Evolutionary conservation across 805 yeast species (phyloP), one percentile per base, ranked within the genome.

Genomic region (Starmerella kuoi): DNA sequence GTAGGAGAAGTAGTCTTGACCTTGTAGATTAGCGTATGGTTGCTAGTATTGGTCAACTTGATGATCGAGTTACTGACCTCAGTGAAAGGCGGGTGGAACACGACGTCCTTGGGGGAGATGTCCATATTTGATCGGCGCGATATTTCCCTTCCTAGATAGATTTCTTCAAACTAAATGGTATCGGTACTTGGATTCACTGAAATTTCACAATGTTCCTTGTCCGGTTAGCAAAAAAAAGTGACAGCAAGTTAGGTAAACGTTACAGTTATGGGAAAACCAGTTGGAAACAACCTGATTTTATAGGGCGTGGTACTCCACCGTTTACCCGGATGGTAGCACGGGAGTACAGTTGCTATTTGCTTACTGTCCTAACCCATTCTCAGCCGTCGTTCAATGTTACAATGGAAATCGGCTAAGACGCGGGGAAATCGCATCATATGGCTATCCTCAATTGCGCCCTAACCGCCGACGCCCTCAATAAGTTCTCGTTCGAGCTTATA

Each of bases 1-100:
- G 84, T 87, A 47, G 98, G 98, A 8, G 97, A 96, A 5, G 98
- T 91, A 35, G 98, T 88, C 67, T 88, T 91, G 58, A 91, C 96
- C 67, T 91, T 91, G 71, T 85, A 91, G 24, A 95, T 95, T 35
- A 77, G 69, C 25, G 76, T 65, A 41, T 68, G 68, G 14, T 73
- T 61, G 31, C 79, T 66, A 54, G 76, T 78, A 61, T 81, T 80
- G 19, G 33, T 38, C 22, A 50, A 38, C 23, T 32, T 39, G 36
- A 50, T 25, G 21, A 31, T 30, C 17, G 45, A 35, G 26, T 31
- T 24, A 18, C 31, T 35, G 23, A 41, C 40, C 34, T 49, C 51
- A 31, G 39, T 47, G 36, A 36, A 42, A 15, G 54, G 53, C 19
- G 50, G 48, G 22, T 25, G 23, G 40, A 49, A 49, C 17, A 48